Base-by-base conservation (phyloP, 306 rosid species). In the Cercis canadensis region DNA sequence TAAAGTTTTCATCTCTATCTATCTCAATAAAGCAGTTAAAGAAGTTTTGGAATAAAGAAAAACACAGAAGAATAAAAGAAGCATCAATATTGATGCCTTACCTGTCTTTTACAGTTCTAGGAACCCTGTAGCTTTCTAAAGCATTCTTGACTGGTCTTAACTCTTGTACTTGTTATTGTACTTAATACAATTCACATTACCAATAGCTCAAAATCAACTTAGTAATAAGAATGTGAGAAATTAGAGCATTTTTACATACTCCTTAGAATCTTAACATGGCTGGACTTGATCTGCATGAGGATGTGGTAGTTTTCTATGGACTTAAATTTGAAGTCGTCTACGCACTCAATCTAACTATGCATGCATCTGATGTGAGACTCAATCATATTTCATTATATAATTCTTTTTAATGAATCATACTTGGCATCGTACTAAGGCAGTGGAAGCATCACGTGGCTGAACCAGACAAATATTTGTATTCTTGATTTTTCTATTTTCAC, bases 1-100 rank as follows among this genome's bases (percentile, higher is more conserved):
- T 65, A 82, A 80, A 88, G 83, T 72, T 74, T 70, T 57, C 70
- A 64, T 59, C 49, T 56, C 58, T 32, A 55, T 50, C 15, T 47
- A 70, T 66, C 81, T 75, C 75, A 63, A 73, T 78, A 87, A 87
- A 85, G 91, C 51, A 80, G 45, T 71, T 31, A 78, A 75, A 78
- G 83, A 80, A 85, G 84, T 82, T 59, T 65, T 77, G 89, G 93
- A 87, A 87, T 87, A 87, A 87, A 86, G 89, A 74, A 70, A 51
- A 34, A 67, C 69, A 57, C 5, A 11, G 49, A 11, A 57, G 29
- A 68, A 73, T 49, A 70, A 82, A 75, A 69, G 67, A 74, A 69
- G 74, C 79, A 54, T 76, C 81, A 61, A 68, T 46, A 17, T 77
- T 77, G 80, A 89, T 89, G 87, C 87, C 87, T 62, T 49, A 16